phyloP scores from a whole-genome alignment of 2,329 filamentous ascomycete genomes.

The Fusarium sp. region DNA sequence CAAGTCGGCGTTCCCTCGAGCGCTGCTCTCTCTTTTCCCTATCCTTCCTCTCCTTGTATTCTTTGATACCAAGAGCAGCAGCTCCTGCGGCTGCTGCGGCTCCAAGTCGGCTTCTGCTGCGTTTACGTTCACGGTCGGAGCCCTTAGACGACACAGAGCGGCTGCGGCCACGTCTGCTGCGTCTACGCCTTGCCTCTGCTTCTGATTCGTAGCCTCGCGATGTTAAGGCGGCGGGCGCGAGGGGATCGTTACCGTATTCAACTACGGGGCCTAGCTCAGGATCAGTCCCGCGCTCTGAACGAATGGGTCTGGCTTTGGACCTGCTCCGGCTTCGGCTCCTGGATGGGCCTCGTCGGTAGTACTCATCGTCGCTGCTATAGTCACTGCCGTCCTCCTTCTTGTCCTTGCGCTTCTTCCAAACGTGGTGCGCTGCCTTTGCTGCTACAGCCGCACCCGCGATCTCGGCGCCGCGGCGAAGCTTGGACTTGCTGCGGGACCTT shows the following conservation, averaged over 20 bases:
- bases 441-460: constrained; percentile 71
- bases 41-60: constrained; percentile 63
- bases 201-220: constrained; percentile 62
- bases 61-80: constrained; percentile 72
- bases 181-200: constrained; percentile 57
- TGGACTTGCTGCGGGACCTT: constrained; percentile 58
- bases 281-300: constrained; percentile 68
- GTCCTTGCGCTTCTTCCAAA: constrained; percentile 71
- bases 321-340: constrained; percentile 60
- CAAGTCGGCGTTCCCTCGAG: constrained; percentile 50
- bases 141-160: constrained; percentile 49
- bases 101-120: constrained; percentile 66
- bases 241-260: constrained; percentile 72
- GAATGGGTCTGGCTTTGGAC: constrained; percentile 63
- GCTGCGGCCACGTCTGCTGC: constrained; percentile 54
- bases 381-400: constrained; percentile 66
- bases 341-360: constrained; percentile 52
- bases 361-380: constrained; percentile 52
- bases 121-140: constrained; percentile 55
- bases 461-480: constrained; percentile 67
- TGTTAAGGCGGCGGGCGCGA: constrained; percentile 56
- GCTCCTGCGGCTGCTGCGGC: constrained; percentile 69
- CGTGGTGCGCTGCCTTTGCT: constrained; percentile 69
- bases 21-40: constrained; percentile 51
- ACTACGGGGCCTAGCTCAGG: constrained; percentile 73